These are phyloP conservation scores for Taiozyma sp. DNA, from an alignment of 1,139 yeast genomes.

Conservation along the genomic window DNA sequence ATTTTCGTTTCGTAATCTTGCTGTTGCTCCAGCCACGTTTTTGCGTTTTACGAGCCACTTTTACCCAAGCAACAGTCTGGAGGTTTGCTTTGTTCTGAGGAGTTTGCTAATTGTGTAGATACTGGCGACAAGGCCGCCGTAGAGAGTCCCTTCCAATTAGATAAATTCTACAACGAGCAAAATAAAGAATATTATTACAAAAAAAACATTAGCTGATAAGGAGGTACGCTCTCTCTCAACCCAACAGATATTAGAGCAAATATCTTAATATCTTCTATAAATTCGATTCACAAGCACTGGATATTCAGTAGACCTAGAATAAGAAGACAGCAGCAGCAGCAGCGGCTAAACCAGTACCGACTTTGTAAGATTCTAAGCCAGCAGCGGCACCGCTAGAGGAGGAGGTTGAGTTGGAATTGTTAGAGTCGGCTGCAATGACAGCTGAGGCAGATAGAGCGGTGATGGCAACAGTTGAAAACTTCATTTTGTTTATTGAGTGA, in stretches of 20 bases:
- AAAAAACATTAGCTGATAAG: not conserved
- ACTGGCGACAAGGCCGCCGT: too few species aligned
- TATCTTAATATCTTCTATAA: not conserved
- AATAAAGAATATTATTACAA: not conserved
- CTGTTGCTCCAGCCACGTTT: too few species aligned
- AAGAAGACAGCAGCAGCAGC: conserved; percentile 16
- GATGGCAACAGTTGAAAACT: conserved; percentile 8
- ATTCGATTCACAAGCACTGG: not conserved
- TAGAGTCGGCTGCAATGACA: conserved; percentile 4
- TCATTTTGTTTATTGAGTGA: conserved; percentile 4
- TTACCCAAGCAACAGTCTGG: too few species aligned
- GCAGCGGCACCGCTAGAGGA: conserved; percentile 9
- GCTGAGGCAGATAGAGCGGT: conserved; percentile 11
- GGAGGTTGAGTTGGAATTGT: conserved; percentile 4
- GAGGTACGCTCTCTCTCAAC: not conserved
- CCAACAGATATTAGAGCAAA: not conserved
- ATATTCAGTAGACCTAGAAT: conserved; percentile 2
- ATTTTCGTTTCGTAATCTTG: not conserved
- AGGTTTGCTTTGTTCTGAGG: too few species aligned
- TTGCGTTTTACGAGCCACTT: too few species aligned
- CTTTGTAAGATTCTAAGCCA: conserved; percentile 9
- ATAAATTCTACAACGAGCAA: too few species aligned
- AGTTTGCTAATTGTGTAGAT: too few species aligned
- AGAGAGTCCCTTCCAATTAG: too few species aligned
- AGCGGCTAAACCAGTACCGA: conserved; percentile 14